A percentile compares a stretch with the other conserved stretches of the same genome.
These are phyloP conservation scores for Cladosporium sp. DNA, from an alignment of 2,329 filamentous ascomycete genomes.

Conservation along the genomic window DNA sequence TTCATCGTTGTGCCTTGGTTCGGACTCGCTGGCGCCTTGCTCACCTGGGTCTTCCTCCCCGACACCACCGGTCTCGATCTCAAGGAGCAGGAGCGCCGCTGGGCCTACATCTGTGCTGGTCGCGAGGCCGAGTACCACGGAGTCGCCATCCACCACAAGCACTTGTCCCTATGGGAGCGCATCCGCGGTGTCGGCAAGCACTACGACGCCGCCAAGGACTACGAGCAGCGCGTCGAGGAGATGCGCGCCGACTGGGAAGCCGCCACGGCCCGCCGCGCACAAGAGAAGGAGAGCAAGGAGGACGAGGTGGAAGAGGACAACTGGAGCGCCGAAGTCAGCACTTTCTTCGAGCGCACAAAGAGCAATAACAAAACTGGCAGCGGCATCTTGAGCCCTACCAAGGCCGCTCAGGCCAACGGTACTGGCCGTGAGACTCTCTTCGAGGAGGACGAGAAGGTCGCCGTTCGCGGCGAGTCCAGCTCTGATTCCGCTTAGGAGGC, in stretches of 20 bases:
- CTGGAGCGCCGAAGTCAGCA: conserved; percentile 51
- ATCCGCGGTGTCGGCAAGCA: conserved; percentile 73
- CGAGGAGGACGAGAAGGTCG: conserved; percentile 16
- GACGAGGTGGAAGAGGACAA: conserved; percentile 45
- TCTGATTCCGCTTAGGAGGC: conserved; percentile 11
- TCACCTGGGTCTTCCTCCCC: conserved; percentile 86
- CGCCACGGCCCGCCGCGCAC: conserved; percentile 54
- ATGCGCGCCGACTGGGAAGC: conserved; percentile 62
- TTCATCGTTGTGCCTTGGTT: conserved; percentile 97
- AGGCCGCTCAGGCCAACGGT: conserved; percentile 7
- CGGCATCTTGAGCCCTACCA: conserved; percentile 14
- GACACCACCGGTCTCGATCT: conserved; percentile 95
- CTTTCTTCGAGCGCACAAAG: conserved; percentile 56
- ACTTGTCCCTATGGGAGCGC: conserved; percentile 87
- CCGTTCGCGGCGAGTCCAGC: conserved; percentile 7
- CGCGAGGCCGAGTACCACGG: conserved; percentile 84
- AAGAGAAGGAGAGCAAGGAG: conserved; percentile 50
- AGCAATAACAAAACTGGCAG: conserved; percentile 37
- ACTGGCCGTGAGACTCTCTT: conserved; percentile 8
- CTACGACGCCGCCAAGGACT: conserved; percentile 82
- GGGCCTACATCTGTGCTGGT: conserved; percentile 80
- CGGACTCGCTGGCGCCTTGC: conserved; percentile 78
- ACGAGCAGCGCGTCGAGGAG: conserved; percentile 75
- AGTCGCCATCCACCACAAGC: conserved; percentile 82
- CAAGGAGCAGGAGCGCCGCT: conserved; percentile 94